Conservation (phyloP, 805 yeast genomes). For the Pichia cabralensis region DNA sequence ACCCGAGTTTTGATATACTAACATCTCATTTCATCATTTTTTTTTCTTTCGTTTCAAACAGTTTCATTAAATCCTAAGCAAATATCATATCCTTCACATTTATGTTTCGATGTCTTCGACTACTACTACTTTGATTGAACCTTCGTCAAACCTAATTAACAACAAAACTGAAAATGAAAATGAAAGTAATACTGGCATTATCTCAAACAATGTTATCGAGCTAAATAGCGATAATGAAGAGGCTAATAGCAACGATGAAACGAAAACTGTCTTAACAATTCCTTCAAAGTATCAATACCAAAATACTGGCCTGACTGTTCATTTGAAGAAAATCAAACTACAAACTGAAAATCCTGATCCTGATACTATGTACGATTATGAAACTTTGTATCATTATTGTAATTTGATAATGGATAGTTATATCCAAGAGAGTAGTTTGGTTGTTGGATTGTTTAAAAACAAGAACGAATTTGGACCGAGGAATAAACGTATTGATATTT, state of each 20-base stretch:
- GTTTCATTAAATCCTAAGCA: no score
- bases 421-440: slow-evolving; percentile 4
- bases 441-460: slow-evolving; percentile 17
- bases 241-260: no score
- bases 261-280: no score
- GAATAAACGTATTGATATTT: slow-evolving; percentile 10
- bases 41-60: no score
- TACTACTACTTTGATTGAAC: no score
- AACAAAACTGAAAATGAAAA: no score
- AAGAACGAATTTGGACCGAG: slow-evolving; percentile 22
- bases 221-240: neutral
- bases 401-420: slow-evolving; percentile 22
- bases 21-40: no score
- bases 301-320: neutral
- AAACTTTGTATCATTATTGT: slow-evolving; percentile 22
- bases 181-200: no score
- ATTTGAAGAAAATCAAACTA: neutral
- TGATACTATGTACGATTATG: slow-evolving; percentile 6
- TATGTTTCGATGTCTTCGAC: no score
- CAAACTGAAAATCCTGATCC: neutral
- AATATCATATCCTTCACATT: no score
- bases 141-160: no score
- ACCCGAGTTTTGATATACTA: no score
- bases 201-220: neutral
- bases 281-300: neutral